phyloP scores from a whole-genome alignment of 768 basidiomycete species.

The Calvatia gigantea region DNA sequence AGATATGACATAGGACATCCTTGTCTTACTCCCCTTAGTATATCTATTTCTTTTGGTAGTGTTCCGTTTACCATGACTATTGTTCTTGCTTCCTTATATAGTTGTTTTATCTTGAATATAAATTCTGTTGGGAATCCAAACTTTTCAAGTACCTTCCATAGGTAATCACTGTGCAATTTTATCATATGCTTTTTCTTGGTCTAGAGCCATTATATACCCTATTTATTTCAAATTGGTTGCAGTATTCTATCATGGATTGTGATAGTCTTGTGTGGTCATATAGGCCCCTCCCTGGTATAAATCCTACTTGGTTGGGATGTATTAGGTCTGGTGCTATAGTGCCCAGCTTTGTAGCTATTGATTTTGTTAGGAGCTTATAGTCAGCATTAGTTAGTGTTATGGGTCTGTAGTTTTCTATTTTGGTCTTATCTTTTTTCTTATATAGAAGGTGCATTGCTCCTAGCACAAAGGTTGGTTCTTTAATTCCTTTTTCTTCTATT shows the following conservation, averaged over 20 bases:
- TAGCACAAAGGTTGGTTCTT: slow-evolving; percentile 17
- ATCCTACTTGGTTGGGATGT: slow-evolving; percentile 34
- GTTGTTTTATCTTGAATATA: slow-evolving; percentile 20
- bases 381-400: slow-evolving; percentile 32
- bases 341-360: slow-evolving; percentile 16
- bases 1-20: slow-evolving; percentile 36
- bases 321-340: slow-evolving; percentile 17
- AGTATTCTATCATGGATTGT: slow-evolving; percentile 20
- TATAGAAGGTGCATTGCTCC: slow-evolving; percentile 39
- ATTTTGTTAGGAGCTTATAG: slow-evolving; percentile 30
- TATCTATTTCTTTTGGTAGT: slow-evolving; percentile 15
- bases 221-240: slow-evolving; percentile 24
- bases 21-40: slow-evolving; percentile 30
- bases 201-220: slow-evolving; percentile 20
- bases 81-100: slow-evolving; percentile 12
- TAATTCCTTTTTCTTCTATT: slow-evolving; percentile 24
- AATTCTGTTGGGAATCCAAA: slow-evolving; percentile 23
- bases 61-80: slow-evolving; percentile 28
- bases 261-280: slow-evolving; percentile 27
- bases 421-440: slow-evolving; percentile 32
- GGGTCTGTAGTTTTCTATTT: slow-evolving; percentile 31
- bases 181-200: slow-evolving; percentile 38
- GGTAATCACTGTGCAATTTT: slow-evolving; percentile 29
- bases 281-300: slow-evolving; percentile 27
- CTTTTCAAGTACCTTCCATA: slow-evolving; percentile 22